Percentiles rank a stretch among this genome's conserved stretches.
phyloP scores from a whole-genome alignment of 2,329 filamentous ascomycete species.

The Exophiala sp. region DNA sequence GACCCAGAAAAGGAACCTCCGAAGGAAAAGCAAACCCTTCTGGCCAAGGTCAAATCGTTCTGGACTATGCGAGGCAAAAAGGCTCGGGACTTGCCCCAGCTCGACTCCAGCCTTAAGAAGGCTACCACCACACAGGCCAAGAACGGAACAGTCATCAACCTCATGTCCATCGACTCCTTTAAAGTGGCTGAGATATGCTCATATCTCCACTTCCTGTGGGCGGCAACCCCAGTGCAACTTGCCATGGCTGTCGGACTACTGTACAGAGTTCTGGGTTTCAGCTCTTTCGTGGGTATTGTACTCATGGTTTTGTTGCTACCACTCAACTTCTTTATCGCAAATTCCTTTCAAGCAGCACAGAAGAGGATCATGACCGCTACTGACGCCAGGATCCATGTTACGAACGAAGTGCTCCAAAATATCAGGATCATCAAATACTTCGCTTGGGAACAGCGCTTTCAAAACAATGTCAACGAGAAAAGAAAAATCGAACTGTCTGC shows the following conservation, averaged over 20 bases:
- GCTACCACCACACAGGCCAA: constrained; percentile 73
- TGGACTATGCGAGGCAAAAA: constrained; percentile 51
- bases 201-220: constrained; percentile 94
- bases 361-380: constrained; percentile 90
- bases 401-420: constrained; percentile 94
- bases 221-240: constrained; percentile 84
- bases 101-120: constrained; percentile 26
- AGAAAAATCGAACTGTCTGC: constrained; percentile 72
- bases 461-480: constrained; percentile 83
- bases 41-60: constrained; percentile 50
- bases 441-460: constrained; percentile 93
- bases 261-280: constrained; percentile 85
- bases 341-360: constrained; percentile 79
- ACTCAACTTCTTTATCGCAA: constrained; percentile 83
- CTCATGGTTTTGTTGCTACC: constrained; percentile 88
- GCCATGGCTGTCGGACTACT: constrained; percentile 75
- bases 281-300: constrained; percentile 86
- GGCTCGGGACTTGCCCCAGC: constrained; percentile 22
- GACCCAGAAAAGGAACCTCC: constrained; percentile 58
- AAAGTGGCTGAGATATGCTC: constrained; percentile 94
- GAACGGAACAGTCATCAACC: constrained; percentile 95
- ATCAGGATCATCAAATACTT: constrained; percentile 99
- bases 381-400: constrained; percentile 92
- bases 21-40: constrained; percentile 32
- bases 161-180: constrained; percentile 99